Base-by-base conservation (phyloP, 352 stramenopile species). In the Phytopythium delawarense region DNA sequence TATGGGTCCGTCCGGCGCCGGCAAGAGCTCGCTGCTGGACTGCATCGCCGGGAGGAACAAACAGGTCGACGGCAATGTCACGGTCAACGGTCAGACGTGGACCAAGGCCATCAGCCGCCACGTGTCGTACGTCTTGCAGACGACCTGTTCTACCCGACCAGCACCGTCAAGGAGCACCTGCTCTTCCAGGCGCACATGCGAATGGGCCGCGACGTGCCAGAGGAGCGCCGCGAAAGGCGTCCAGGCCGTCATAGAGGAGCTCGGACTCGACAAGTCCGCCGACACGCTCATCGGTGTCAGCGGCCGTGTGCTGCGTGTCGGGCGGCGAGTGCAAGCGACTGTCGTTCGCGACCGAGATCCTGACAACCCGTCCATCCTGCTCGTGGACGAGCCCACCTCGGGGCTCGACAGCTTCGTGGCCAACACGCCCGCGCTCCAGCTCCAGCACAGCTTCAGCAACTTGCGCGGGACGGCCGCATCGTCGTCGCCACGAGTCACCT, bases 61-160 rank as follows among this genome's bases (percentile, higher is more conserved):
- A 7, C 50, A 52, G 12, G 67, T 60, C 42, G 69, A 63, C 7
- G 74, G 71, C 28, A 61, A 7, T 28, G 61, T 79, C 37, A 58
- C 73, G 1, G 63, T 79, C 44, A 81, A 82, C 51, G 76, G 71
- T 25, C 60, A 72, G 28, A 64, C 67, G 4, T 85, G 73, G 76
- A 70, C 40, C 7, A 69, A 75, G 40, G 54, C 28, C 7, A 70
- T 66, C 4, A 83, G 79, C 21, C 70, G 71, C n/a, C 39, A 67
- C 18, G 40, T 73, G 18, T 84, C 73, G 55, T 97, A 96, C 61
- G 84, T 97, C 32, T 91, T 91, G 73, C 88, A 96, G 92, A 98
- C 63, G 89, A 98, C 71, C 74, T 97, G 23, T 81, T 98, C 45
- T 82, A 96, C 62, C 64, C 72, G n/a, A 95, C 91, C 66, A 70